A percentile compares a stretch with the other conserved stretches of the same genome.
Evolutionary conservation across 345 rosid species (phyloP).

Genomic region (Theobroma cacao): DNA sequence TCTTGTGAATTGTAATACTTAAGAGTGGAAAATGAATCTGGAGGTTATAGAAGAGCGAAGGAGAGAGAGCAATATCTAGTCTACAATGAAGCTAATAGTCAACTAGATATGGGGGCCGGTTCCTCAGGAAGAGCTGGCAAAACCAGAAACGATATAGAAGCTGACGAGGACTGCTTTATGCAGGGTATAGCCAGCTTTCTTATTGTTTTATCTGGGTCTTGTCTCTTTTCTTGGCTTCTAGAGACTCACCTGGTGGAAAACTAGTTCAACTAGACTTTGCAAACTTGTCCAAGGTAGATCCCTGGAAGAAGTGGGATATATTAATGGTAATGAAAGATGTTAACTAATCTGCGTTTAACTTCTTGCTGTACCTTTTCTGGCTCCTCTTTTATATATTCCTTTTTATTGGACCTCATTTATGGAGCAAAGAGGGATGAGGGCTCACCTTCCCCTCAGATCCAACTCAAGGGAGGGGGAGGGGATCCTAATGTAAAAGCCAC

Average conservation of each 20-base stretch:
- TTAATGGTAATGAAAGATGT: background rate
- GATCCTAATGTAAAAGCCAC: background rate
- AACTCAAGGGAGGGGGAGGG: too few species aligned
- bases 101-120: slow-evolving; percentile 7
- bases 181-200: background rate
- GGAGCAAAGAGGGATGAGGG: background rate
- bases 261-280: background rate
- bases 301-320: background rate
- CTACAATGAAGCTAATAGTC: background rate
- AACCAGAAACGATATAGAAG: slow-evolving; percentile 1
- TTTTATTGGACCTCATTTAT: background rate
- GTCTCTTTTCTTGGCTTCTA: slow-evolving; percentile 9
- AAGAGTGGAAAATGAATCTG: background rate
- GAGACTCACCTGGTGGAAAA: background rate
- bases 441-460: background rate
- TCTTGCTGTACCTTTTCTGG: background rate
- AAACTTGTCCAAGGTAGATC: background rate
- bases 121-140: slow-evolving; percentile 10
- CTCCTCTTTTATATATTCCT: background rate
- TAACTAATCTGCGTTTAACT: background rate
- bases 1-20: background rate
- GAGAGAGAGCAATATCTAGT: background rate
- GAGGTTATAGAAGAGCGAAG: background rate
- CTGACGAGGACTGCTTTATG: slow-evolving; percentile 7
- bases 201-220: background rate